Percentiles rank a stretch among this genome's conserved stretches.
phyloP scores from a whole-genome alignment of 2,329 filamentous ascomycete genomes.

The Pseudomassariella vexata region DNA sequence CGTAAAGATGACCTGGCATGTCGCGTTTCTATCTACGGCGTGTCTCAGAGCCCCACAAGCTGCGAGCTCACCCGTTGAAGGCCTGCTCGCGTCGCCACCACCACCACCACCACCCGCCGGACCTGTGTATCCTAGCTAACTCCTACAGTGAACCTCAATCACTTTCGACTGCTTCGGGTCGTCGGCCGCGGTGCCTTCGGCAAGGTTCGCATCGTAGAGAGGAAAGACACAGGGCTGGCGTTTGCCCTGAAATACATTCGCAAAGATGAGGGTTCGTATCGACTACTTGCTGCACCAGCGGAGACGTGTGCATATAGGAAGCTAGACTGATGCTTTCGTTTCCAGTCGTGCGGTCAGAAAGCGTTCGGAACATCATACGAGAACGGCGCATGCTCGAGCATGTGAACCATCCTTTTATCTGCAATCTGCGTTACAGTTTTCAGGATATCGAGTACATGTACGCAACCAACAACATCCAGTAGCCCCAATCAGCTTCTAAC shows the following conservation, averaged over 20 bases:
- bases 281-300: neutral
- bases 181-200: slow-evolving; percentile 98
- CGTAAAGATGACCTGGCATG: too few relatives aligned
- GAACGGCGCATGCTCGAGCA: slow-evolving; percentile 98
- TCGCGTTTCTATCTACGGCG: too few relatives aligned
- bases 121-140: slow-evolving; percentile 14
- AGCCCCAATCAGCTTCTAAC: too few relatives aligned
- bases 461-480: slow-evolving; percentile 49
- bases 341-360: slow-evolving; percentile 91
- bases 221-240: slow-evolving; percentile 87
- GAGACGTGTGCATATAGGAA: neutral
- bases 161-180: slow-evolving; percentile 90
- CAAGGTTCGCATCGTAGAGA: slow-evolving; percentile 97
- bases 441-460: slow-evolving; percentile 99
- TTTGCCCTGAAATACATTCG: slow-evolving; percentile 98
- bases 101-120: slow-evolving; percentile 8
- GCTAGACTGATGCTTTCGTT: slow-evolving; percentile 8
- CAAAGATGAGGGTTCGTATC: slow-evolving; percentile 83
- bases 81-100: slow-evolving; percentile 6
- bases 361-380: slow-evolving; percentile 95
- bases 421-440: slow-evolving; percentile 97
- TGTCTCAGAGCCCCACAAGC: slow-evolving; percentile 1
- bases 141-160: slow-evolving; percentile 81
- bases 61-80: neutral
- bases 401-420: slow-evolving; percentile 95